These are phyloP conservation scores for Dentipellis fragilis DNA, from an alignment of 768 basidiomycete genomes.

Conservation along the genomic window DNA sequence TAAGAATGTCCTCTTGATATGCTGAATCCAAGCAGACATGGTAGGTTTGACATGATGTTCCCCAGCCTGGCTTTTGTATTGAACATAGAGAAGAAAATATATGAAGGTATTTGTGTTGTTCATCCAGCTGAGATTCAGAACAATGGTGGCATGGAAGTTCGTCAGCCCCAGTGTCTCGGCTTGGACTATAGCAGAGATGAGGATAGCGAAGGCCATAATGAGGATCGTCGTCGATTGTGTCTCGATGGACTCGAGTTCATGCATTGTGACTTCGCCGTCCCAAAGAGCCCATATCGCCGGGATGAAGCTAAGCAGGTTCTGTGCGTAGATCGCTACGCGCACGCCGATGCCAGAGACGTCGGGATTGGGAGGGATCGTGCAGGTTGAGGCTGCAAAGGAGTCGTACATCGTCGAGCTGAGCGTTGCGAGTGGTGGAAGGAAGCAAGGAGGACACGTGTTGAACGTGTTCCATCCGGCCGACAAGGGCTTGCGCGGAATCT, in stretches of 20 bases:
- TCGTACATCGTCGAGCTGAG: not conserved
- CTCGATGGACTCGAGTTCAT: not conserved
- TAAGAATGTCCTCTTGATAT: not conserved
- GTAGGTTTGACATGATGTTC: not conserved
- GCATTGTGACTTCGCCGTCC: not conserved
- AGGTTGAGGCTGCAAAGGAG: not conserved
- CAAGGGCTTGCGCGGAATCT: too few species aligned
- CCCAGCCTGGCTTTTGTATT: not conserved
- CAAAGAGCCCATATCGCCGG: not conserved
- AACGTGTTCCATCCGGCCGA: too few species aligned
- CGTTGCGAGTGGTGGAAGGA: not conserved
- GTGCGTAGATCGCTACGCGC: not conserved
- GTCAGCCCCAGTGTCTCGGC: not conserved
- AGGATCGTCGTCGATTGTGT: not conserved
- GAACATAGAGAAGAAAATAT: not conserved
- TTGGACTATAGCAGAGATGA: not conserved
- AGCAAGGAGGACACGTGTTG: not conserved
- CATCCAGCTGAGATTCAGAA: not conserved
- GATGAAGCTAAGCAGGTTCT: not conserved
- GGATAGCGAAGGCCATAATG: not conserved
- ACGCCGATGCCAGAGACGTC: not conserved
- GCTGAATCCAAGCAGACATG: not conserved
- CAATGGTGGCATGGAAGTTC: not conserved
- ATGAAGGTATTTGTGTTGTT: not conserved
- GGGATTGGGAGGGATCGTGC: not conserved